These are phyloP conservation scores for Corymbia maculata DNA, from an alignment of 345 rosid species.

Conservation along the genomic window DNA sequence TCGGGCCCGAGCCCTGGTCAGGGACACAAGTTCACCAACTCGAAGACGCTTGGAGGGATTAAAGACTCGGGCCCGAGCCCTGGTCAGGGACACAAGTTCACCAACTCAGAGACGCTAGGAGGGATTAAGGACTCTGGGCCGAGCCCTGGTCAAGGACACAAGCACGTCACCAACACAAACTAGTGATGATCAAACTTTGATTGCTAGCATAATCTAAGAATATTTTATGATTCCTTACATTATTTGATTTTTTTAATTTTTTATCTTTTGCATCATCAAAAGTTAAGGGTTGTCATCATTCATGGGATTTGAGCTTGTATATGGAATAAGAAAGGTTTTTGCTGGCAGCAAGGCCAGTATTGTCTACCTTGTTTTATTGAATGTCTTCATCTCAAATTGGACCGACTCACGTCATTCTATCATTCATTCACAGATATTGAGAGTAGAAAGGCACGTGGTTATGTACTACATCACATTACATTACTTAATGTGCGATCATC, in stretches of 20 bases:
- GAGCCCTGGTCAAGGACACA: conserved; percentile 4
- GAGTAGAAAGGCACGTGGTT: background rate
- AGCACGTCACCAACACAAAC: background rate
- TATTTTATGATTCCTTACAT: background rate
- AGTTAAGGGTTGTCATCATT: background rate
- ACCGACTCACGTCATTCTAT: background rate
- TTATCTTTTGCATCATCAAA: background rate
- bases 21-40: no score
- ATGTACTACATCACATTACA: no score
- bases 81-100: no score
- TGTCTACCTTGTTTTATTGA: no score
- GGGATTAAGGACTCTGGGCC: no score
- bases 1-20: no score
- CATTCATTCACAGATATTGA: background rate
- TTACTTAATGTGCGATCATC: background rate
- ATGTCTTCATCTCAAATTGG: background rate
- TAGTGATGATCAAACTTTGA: background rate
- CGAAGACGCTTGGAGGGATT: no score
- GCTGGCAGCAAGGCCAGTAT: background rate
- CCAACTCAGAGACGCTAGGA: no score
- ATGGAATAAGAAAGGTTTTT: background rate
- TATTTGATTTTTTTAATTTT: no score
- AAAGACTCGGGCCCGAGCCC: no score
- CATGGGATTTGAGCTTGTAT: background rate
- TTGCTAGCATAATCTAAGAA: background rate